A percentile compares a stretch with the other conserved stretches of the same genome.
phyloP scores from a whole-genome alignment of 108 stramenopile genomes.

The Licmophora abbreviata region DNA sequence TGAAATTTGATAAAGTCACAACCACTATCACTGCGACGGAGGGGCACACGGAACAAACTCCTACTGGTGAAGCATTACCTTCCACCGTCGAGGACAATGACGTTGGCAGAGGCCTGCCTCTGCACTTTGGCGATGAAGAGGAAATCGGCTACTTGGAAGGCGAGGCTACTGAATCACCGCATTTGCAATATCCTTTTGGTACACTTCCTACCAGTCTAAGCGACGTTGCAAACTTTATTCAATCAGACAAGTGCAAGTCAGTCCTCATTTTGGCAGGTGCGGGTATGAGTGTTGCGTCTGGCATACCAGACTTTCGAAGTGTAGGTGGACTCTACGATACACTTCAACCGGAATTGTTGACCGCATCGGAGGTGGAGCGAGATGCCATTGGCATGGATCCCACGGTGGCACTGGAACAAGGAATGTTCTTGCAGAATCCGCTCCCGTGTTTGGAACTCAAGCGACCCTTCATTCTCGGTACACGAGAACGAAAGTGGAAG shows the following conservation, averaged over 20 bases:
- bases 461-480: conserved; percentile 77
- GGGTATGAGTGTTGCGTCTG: conserved; percentile 67
- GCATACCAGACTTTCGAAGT: conserved; percentile 87
- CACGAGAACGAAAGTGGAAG: conserved; percentile 51
- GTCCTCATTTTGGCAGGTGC: conserved; percentile 76
- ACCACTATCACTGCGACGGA: too few species aligned
- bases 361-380: conserved; percentile 30
- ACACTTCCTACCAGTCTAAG: conserved; percentile 19
- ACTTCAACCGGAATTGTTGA: conserved; percentile 40
- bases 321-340: conserved; percentile 57
- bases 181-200: conserved; percentile 43
- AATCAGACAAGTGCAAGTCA: conserved; percentile 40
- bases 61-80: conserved; percentile 2
- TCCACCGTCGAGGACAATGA: too few species aligned
- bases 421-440: conserved; percentile 71
- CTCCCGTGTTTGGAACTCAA: conserved; percentile 81
- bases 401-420: conserved; percentile 53
- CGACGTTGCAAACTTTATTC: conserved; percentile 41
- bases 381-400: conserved; percentile 42
- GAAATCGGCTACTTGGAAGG: conserved; percentile 10
- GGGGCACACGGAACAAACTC: background rate
- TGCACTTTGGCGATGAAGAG: background rate
- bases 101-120: conserved; percentile 4
- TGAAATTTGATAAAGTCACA: conserved; percentile 63
- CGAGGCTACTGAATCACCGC: too few species aligned